phyloP scores from a whole-genome alignment of 2,329 filamentous ascomycete genomes.

The Elsinoe arachidis region DNA sequence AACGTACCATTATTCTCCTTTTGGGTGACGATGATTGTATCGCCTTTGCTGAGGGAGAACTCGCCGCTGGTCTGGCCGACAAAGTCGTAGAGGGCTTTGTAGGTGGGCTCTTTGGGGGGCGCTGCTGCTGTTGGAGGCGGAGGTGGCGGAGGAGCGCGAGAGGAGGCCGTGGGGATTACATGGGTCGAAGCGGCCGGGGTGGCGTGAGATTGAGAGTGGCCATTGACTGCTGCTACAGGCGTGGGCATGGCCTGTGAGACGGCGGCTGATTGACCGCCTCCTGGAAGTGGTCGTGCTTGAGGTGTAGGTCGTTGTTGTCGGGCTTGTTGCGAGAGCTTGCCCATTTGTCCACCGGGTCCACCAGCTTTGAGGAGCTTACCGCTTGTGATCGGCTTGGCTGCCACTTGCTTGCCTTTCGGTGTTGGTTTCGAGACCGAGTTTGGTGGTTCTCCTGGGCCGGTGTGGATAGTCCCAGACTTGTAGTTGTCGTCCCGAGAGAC shows the following conservation, averaged over 20 bases:
- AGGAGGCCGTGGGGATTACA: constrained; percentile 31
- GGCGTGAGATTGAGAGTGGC: constrained; percentile 34
- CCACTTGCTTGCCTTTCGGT: constrained; percentile 76
- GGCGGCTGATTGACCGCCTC: constrained; percentile 25
- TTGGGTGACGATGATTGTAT: constrained; percentile 80
- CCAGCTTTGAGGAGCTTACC: constrained; percentile 88
- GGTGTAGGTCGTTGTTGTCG: constrained; percentile 41
- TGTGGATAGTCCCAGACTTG: constrained; percentile 89
- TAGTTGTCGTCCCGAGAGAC: constrained; percentile 68
- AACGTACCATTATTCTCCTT: constrained; percentile 87
- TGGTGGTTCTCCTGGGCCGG: constrained; percentile 71
- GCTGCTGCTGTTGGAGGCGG: constrained; percentile 54
- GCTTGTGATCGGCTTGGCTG: constrained; percentile 81
- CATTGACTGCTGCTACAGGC: constrained; percentile 46
- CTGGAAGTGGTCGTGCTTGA: constrained; percentile 32
- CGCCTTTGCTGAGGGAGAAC: constrained; percentile 67
- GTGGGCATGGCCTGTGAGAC: constrained; percentile 21
- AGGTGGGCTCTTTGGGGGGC: constrained; percentile 61
- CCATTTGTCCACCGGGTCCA: constrained; percentile 72
- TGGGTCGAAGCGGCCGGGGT: constrained; percentile 35
- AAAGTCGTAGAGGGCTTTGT: constrained; percentile 90
- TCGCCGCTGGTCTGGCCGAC: constrained; percentile 76
- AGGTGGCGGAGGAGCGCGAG: constrained; percentile 53
- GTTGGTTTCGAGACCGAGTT: constrained; percentile 76
- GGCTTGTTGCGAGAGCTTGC: constrained; percentile 55